Conservation (phyloP, 768 basidiomycete genomes). For the Royoungia palumana region DNA sequence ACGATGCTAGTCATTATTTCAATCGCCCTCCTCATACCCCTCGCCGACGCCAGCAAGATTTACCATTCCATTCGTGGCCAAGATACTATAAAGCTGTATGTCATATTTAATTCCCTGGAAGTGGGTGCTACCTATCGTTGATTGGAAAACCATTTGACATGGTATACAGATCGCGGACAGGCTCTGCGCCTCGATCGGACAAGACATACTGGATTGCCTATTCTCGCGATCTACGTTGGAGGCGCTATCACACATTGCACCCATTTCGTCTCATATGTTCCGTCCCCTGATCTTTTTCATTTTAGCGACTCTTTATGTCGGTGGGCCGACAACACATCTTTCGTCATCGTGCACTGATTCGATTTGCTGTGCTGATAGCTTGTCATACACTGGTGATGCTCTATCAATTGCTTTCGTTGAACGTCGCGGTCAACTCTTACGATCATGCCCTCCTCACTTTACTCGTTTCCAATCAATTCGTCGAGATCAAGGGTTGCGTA, state of each 20-base stretch:
- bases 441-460: conserved; percentile 93
- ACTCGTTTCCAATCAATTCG: conserved; percentile 96
- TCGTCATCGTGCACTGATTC: not conserved
- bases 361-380: conserved; percentile 42
- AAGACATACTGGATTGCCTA: conserved; percentile 94
- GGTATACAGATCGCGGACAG: conserved; percentile 84
- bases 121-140: conserved; percentile 44
- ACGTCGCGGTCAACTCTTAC: conserved; percentile 97
- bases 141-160: not conserved
- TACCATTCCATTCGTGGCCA: conserved; percentile 97
- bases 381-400: conserved; percentile 92
- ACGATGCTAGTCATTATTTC: conserved; percentile 72
- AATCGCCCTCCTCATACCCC: conserved; percentile 67
- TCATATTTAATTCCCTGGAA: conserved; percentile 98
- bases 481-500: conserved; percentile 98
- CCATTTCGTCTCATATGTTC: conserved; percentile 62
- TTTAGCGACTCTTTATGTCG: conserved; percentile 77
- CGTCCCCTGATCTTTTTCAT: conserved; percentile 82
- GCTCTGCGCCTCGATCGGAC: conserved; percentile 92
- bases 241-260: conserved; percentile 59
- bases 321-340: conserved; percentile 41
- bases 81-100: conserved; percentile 98
- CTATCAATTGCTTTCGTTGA: conserved; percentile 91
- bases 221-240: conserved; percentile 91
- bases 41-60: conserved; percentile 95